Percentiles rank a stretch among this genome's conserved stretches.
Evolutionary conservation across 2,329 filamentous ascomycete species (phyloP).

Genomic region (Rhinocladiella mackenziei): DNA sequence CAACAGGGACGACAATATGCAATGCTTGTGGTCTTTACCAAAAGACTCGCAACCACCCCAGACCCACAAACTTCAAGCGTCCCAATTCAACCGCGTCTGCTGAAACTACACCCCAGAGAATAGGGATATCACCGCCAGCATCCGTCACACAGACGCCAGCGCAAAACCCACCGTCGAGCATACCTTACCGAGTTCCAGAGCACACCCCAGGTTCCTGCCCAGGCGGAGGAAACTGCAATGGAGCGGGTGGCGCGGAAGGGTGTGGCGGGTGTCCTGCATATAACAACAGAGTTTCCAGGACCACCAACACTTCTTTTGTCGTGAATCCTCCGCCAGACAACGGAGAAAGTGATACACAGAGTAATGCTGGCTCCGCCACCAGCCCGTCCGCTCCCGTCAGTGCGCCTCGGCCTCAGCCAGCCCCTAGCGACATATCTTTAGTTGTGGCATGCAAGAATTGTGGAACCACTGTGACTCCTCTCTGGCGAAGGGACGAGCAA

Average conservation of each 20-base stretch:
- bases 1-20: slow-evolving; percentile 89
- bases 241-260: slow-evolving; percentile 88
- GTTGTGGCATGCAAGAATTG: slow-evolving; percentile 96
- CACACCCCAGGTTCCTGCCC: slow-evolving; percentile 78
- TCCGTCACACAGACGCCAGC: slow-evolving; percentile 34
- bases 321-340: slow-evolving; percentile 3
- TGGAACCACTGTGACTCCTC: slow-evolving; percentile 88
- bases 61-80: slow-evolving; percentile 86
- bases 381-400: slow-evolving; percentile 4
- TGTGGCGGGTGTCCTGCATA: slow-evolving; percentile 95
- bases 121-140: slow-evolving; percentile 18
- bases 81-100: slow-evolving; percentile 43
- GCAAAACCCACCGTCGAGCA: slow-evolving; percentile 21
- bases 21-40: slow-evolving; percentile 95
- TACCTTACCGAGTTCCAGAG: slow-evolving; percentile 28
- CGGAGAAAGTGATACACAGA: slow-evolving; percentile 8
- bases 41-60: slow-evolving; percentile 85
- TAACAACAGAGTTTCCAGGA: slow-evolving; percentile 79
- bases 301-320: slow-evolving; percentile 15
- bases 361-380: slow-evolving; percentile 8
- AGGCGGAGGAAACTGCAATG: slow-evolving; percentile 90
- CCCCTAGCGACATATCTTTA: slow-evolving; percentile 39
- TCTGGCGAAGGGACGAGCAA: slow-evolving; percentile 91
- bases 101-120: slow-evolving; percentile 21
- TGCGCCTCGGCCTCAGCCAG: slow-evolving; percentile 10